Evolutionary conservation across 1,284 basidiomycete species (phyloP).

Genomic region (Clitocybe nebularis): DNA sequence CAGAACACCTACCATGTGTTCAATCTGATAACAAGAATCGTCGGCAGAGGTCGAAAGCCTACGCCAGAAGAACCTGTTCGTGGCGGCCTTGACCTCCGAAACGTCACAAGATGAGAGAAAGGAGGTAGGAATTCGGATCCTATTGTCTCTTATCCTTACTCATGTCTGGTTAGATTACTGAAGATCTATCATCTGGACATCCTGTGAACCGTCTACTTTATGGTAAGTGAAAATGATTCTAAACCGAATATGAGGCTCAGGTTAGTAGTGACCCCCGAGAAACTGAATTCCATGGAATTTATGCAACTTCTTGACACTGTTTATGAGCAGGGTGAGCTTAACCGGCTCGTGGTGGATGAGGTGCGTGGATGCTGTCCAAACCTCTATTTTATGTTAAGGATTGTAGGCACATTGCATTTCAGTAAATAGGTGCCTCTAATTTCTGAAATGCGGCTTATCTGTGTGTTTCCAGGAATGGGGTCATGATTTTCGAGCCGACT

Average conservation of each 20-base stretch:
- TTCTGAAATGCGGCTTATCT: slow-evolving; percentile 2
- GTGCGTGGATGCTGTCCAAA: no score
- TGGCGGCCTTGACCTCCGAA: slow-evolving; percentile 67
- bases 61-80: slow-evolving; percentile 50
- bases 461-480: slow-evolving; percentile 72
- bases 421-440: slow-evolving; percentile 32
- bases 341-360: slow-evolving; percentile 79
- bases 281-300: slow-evolving; percentile 55
- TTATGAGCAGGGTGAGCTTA: slow-evolving; percentile 54
- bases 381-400: no score
- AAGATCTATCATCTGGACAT: slow-evolving; percentile 58
- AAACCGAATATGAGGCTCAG: no score
- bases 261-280: slow-evolving; percentile 63
- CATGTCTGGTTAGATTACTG: slow-evolving; percentile 46
- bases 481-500: slow-evolving; percentile 73
- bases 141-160: neutral
- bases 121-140: slow-evolving; percentile 36
- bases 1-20: neutral
- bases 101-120: slow-evolving; percentile 49
- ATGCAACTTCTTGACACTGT: slow-evolving; percentile 46
- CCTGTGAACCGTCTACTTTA: slow-evolving; percentile 70
- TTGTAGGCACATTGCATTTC: slow-evolving; percentile 82
- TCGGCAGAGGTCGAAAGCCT: slow-evolving; percentile 66
- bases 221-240: no score
- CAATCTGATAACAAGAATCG: neutral